Evolutionary conservation across 2,329 filamentous ascomycete genomes (phyloP).

Genomic region (Diaporthe citrichinensis): DNA sequence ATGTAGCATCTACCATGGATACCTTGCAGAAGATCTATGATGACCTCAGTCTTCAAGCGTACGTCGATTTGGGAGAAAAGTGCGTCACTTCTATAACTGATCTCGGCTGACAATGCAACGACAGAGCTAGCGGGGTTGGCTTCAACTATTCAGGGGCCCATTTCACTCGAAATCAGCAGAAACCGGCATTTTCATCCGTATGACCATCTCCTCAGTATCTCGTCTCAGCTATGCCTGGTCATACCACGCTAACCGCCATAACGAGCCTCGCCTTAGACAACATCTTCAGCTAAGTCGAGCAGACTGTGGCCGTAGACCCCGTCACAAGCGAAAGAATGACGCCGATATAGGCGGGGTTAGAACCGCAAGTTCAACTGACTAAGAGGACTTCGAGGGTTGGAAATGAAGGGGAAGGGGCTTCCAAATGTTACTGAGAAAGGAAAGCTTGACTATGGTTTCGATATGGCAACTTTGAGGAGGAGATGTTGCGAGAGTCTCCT

Average conservation of each 20-base stretch:
- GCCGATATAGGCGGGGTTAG: no score
- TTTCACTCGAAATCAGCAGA: background rate
- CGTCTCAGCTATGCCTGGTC: background rate
- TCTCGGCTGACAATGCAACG: background rate
- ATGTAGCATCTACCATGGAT: no score
- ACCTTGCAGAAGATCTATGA: background rate
- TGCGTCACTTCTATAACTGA: background rate
- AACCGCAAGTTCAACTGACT: no score
- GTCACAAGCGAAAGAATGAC: background rate
- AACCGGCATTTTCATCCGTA: background rate
- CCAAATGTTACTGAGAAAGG: background rate
- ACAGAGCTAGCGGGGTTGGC: background rate
- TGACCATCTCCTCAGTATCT: background rate
- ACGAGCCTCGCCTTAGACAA: background rate
- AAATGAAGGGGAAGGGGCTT: no score
- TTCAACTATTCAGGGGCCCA: background rate
- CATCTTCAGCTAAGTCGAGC: background rate
- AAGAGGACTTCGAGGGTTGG: no score
- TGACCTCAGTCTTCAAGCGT: background rate
- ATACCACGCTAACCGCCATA: background rate
- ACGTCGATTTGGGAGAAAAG: background rate
- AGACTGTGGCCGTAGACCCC: background rate
- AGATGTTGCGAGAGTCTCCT: background rate
- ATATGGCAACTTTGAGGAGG: background rate
- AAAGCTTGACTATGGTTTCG: background rate